Percentiles rank a stretch among this genome's conserved stretches.
phyloP scores from a whole-genome alignment of 2,329 filamentous ascomycete genomes.

The Aspergillus felis region DNA sequence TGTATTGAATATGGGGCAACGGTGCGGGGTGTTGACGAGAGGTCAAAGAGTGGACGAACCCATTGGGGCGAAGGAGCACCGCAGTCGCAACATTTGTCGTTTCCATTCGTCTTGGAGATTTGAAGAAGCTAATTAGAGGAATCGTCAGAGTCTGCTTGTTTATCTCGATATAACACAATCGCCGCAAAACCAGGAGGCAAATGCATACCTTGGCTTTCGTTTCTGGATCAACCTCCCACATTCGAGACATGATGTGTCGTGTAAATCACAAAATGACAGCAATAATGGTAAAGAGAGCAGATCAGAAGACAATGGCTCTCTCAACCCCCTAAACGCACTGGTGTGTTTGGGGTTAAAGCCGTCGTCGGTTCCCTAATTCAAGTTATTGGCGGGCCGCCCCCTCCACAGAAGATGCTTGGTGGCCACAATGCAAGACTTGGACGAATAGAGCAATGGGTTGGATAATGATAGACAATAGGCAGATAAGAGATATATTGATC shows the following conservation, averaged over 20 bases:
- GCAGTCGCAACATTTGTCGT: constrained; percentile 92
- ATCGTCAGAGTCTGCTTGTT: constrained; percentile 2
- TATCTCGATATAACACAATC: constrained; percentile 3
- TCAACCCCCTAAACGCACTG: background rate
- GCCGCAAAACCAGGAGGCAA: background rate
- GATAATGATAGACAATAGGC: background rate
- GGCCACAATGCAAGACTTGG: background rate
- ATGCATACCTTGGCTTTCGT: constrained; percentile 79
- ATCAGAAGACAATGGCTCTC: constrained; percentile 1
- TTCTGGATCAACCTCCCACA: constrained; percentile 99
- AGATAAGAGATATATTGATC: background rate
- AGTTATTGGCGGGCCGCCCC: background rate
- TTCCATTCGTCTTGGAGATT: constrained; percentile 85
- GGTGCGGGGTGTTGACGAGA: background rate
- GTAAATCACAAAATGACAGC: too few species aligned
- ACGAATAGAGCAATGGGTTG: background rate
- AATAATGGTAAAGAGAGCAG: too few species aligned
- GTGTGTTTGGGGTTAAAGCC: background rate
- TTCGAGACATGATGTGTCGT: constrained; percentile 56
- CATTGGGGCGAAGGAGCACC: constrained; percentile 94
- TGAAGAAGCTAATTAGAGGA: constrained; percentile 64
- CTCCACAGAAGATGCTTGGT: background rate
- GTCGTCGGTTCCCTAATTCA: background rate
- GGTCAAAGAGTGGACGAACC: constrained; percentile 52
- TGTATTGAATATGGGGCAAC: background rate